These are phyloP conservation scores for Coemansia sp. DNA, from an alignment of 192 early-diverging fungal genomes.

Conservation along the genomic window DNA sequence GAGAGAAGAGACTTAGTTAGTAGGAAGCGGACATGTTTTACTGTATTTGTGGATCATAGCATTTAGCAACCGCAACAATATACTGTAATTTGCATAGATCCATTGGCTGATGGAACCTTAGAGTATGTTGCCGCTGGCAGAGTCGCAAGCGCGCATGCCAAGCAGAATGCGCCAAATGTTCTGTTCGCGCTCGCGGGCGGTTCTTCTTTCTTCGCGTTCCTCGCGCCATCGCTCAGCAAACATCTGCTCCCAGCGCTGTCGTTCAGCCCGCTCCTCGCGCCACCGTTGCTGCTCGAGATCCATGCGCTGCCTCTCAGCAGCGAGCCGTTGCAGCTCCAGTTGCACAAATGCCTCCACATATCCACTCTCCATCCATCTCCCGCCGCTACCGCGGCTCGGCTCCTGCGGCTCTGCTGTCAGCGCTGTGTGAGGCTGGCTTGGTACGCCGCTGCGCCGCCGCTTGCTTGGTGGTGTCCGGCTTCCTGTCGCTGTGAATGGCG, in stretches of 20 bases:
- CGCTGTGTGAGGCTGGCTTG: not conserved
- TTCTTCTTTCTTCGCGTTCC: conserved; percentile 27
- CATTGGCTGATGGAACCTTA: no score
- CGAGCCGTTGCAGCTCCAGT: conserved; percentile 20
- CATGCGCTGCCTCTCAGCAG: conserved; percentile 22
- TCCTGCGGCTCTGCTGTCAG: not conserved
- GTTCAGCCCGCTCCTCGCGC: conserved; percentile 31
- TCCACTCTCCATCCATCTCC: not conserved
- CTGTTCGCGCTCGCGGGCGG: conserved; percentile 26
- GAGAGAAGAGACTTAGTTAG: no score
- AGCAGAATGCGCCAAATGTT: conserved; percentile 27
- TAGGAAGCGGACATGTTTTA: no score
- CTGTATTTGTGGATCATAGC: no score
- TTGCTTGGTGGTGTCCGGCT: conserved; percentile 3
- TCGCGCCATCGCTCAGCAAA: conserved; percentile 36
- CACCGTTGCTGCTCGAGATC: conserved; percentile 29
- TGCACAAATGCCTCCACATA: conserved; percentile 23
- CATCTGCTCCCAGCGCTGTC: conserved; percentile 32
- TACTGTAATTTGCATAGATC: no score
- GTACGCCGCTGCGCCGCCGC: not conserved
- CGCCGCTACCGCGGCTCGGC: not conserved
- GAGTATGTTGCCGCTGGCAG: no score
- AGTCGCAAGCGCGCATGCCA: conserved; percentile 5
- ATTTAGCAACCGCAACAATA: no score
- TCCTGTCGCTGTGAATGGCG: no score